Percentiles rank a stretch among this genome's conserved stretches.
phyloP scores from a whole-genome alignment of 2,329 filamentous ascomycete genomes.

The Fusarium guadeloupense region DNA sequence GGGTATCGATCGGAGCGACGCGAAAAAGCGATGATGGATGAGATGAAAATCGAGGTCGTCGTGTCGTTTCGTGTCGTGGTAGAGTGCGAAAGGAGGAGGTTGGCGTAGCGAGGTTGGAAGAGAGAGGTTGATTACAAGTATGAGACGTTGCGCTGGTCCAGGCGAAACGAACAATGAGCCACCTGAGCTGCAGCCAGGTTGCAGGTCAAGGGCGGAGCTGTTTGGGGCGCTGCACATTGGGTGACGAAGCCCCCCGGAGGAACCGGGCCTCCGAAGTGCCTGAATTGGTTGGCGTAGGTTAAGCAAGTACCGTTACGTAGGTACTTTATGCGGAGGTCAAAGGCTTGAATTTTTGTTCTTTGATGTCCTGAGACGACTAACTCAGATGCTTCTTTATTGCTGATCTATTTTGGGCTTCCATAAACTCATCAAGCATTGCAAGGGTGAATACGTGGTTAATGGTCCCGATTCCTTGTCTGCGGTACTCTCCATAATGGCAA shows the following conservation, averaged over 20 bases:
- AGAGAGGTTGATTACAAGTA: constrained; percentile 42
- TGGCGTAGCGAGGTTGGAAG: constrained; percentile 40
- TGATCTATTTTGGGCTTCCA: constrained; percentile 1
- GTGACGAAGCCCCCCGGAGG: constrained; percentile 43
- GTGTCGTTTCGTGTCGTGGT: constrained; percentile 27
- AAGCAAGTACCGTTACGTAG: constrained; percentile 11
- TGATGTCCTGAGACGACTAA: neutral
- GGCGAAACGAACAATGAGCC: constrained; percentile 43
- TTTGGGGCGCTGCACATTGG: constrained; percentile 40
- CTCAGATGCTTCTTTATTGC: neutral
- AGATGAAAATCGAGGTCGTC: constrained; percentile 23
- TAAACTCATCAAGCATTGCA: neutral
- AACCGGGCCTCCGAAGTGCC: constrained; percentile 20
- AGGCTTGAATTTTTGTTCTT: constrained; percentile 2
- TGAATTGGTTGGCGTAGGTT: constrained; percentile 8
- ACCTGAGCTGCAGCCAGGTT: constrained; percentile 40
- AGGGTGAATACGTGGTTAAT: too few relatives aligned
- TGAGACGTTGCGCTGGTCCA: constrained; percentile 44
- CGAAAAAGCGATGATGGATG: constrained; percentile 18
- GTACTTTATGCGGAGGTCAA: neutral
- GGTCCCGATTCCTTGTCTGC: neutral
- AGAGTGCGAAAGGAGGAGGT: constrained; percentile 38
- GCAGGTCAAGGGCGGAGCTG: constrained; percentile 21
- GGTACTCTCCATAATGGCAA: constrained; percentile 9
- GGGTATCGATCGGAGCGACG: constrained; percentile 28